phyloP scores from a whole-genome alignment of 1,284 basidiomycete genomes.

The Sparassis latifolia region DNA sequence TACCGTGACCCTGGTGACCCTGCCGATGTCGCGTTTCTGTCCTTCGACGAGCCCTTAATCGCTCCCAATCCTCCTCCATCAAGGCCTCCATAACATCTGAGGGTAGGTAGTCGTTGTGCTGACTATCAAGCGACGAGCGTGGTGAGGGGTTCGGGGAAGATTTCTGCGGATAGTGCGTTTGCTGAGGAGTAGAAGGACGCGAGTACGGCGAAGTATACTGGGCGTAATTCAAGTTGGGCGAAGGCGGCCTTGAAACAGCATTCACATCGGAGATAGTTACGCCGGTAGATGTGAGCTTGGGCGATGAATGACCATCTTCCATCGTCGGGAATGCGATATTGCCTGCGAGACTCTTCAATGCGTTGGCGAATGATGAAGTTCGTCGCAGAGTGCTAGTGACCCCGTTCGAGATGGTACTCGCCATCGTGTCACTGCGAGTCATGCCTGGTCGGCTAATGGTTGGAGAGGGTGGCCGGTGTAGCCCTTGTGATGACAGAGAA shows the following conservation, averaged over 20 bases:
- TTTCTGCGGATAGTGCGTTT: constrained; percentile 15
- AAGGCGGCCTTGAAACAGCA: constrained; percentile 61
- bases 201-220: constrained; percentile 74
- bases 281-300: constrained; percentile 24
- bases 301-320: constrained; percentile 48
- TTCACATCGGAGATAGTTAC: constrained; percentile 20
- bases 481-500: constrained; percentile 34
- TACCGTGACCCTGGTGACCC: background rate
- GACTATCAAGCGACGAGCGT: constrained; percentile 10
- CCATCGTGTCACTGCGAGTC: constrained; percentile 56
- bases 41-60: constrained; percentile 65
- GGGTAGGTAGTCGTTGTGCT: constrained; percentile 49
- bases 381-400: constrained; percentile 67
- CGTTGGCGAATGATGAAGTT: constrained; percentile 80
- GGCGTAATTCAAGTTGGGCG: constrained; percentile 69
- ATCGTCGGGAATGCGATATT: constrained; percentile 59
- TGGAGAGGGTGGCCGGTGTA: constrained; percentile 34
- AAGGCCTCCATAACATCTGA: constrained; percentile 81
- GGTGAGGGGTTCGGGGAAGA: constrained; percentile 25
- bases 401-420: constrained; percentile 48
- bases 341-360: constrained; percentile 72
- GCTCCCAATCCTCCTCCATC: constrained; percentile 88
- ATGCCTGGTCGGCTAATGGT: constrained; percentile 38
- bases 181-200: constrained; percentile 37
- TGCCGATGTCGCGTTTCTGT: constrained; percentile 28